These are phyloP conservation scores for Emergomyces pasteurianus DNA, from an alignment of 2,329 filamentous ascomycete genomes.

Conservation along the genomic window DNA sequence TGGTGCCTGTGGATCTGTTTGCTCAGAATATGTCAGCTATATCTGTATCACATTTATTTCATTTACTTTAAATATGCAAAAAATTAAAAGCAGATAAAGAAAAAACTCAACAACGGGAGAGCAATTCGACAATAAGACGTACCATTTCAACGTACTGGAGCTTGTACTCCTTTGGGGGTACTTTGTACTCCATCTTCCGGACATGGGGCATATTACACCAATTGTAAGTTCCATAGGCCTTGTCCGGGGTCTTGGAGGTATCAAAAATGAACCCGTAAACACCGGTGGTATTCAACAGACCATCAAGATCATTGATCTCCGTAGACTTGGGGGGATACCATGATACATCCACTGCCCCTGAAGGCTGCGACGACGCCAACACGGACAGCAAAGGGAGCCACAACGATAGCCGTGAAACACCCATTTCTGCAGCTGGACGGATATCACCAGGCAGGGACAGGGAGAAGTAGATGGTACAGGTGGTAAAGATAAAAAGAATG, in stretches of 20 bases:
- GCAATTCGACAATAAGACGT: no score
- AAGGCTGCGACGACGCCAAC: constrained; percentile 2
- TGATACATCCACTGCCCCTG: constrained; percentile 26
- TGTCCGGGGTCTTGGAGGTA: constrained; percentile 46
- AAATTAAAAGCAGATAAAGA: not conserved
- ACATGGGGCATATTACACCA: constrained; percentile 85
- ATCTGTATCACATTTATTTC: constrained; percentile 3
- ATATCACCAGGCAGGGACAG: not conserved
- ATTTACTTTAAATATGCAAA: no score
- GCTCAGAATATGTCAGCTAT: not conserved
- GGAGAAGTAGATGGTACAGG: not conserved
- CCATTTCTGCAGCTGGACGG: not conserved
- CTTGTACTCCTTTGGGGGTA: constrained; percentile 43
- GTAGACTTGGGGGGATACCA: constrained; percentile 50
- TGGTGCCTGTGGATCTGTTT: constrained; percentile 65
- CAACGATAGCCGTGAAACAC: not conserved
- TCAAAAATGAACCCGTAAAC: constrained; percentile 66
- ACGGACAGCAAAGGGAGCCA: constrained; percentile 12
- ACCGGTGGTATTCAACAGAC: constrained; percentile 47
- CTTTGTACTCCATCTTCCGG: constrained; percentile 52
- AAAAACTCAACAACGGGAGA: no score
- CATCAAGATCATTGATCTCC: constrained; percentile 49
- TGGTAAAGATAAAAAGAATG: not conserved
- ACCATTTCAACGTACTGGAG: constrained; percentile 67
- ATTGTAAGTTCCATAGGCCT: constrained; percentile 56